A percentile compares a stretch with the other conserved stretches of the same genome.
Evolutionary conservation across 2,329 filamentous ascomycete species (phyloP).

Genomic region (Cordyceps cicadae): DNA sequence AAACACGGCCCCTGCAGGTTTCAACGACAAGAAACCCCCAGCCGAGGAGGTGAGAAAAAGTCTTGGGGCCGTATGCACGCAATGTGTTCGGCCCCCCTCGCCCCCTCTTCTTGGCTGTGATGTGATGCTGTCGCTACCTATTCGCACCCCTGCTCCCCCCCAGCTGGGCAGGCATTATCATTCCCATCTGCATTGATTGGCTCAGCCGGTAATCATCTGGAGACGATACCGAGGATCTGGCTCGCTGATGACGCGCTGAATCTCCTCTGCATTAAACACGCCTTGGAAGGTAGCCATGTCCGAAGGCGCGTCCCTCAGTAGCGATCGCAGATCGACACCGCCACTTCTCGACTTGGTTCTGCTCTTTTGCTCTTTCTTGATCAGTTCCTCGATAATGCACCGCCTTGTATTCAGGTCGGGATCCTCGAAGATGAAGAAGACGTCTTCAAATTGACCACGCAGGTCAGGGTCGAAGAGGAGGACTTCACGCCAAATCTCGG

Average conservation of each 20-base stretch:
- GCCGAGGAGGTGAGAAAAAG: not conserved
- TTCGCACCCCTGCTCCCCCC: not conserved
- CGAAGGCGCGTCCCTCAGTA: slow-evolving; percentile 23
- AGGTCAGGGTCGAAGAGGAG: slow-evolving; percentile 56
- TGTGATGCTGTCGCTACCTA: not conserved
- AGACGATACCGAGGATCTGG: slow-evolving; percentile 48
- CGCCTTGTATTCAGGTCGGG: slow-evolving; percentile 43
- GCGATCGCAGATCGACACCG: slow-evolving; percentile 9
- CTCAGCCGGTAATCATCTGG: slow-evolving; percentile 40
- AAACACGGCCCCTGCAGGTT: not conserved
- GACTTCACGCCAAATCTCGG: slow-evolving; percentile 57
- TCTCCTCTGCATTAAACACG: slow-evolving; percentile 42
- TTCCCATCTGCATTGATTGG: not conserved
- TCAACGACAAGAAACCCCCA: not conserved
- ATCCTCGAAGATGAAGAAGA: slow-evolving; percentile 59
- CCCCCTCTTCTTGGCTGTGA: not conserved
- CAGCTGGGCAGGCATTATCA: not conserved
- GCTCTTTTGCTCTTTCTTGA: slow-evolving; percentile 39
- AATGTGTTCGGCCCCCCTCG: not conserved
- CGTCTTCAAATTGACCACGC: slow-evolving; percentile 51
- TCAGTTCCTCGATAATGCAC: slow-evolving; percentile 46
- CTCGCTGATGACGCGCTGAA: slow-evolving; percentile 40
- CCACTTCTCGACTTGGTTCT: slow-evolving; percentile 19
- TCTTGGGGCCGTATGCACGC: slow-evolving; percentile 2
- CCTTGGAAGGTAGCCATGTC: slow-evolving; percentile 47